Evolutionary conservation across 148 eudicot genomes (phyloP).

Genomic region (Linanthus parryae): DNA sequence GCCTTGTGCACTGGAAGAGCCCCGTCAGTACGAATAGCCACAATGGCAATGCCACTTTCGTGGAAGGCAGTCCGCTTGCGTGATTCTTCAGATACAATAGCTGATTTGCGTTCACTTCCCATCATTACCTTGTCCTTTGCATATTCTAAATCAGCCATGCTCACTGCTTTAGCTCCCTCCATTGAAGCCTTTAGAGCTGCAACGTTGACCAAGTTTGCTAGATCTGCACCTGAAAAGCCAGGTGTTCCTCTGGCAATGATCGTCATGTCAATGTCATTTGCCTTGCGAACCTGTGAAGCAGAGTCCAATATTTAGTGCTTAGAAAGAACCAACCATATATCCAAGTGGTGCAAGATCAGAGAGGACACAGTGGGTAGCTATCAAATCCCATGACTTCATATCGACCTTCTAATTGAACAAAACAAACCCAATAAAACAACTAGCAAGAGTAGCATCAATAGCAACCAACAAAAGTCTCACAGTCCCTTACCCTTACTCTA

Average conservation of each 20-base stretch:
- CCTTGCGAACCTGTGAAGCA: slow-evolving; percentile 56
- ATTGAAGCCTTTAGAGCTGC: slow-evolving; percentile 84
- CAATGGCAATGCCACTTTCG: slow-evolving; percentile 83
- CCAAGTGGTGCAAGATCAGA: no score
- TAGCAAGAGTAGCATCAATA: no score
- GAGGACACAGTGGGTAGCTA: no score
- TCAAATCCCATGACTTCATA: no score
- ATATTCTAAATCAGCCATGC: slow-evolving; percentile 58
- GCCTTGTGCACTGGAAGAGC: slow-evolving; percentile 86
- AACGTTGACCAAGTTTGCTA: slow-evolving; percentile 65
- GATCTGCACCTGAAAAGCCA: slow-evolving; percentile 85
- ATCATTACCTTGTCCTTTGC: slow-evolving; percentile 80
- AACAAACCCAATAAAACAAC: no score
- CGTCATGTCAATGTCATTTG: slow-evolving; percentile 71
- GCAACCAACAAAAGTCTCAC: no score
- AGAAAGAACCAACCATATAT: no score
- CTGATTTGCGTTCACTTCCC: slow-evolving; percentile 88
- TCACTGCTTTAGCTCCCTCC: slow-evolving; percentile 78
- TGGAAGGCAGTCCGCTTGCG: slow-evolving; percentile 68
- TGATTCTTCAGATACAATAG: slow-evolving; percentile 70
- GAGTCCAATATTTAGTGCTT: no score
- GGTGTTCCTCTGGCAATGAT: slow-evolving; percentile 77
- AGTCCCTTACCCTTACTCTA: no score
- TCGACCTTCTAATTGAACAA: no score
- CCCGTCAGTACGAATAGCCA: slow-evolving; percentile 73